phyloP scores from a whole-genome alignment of 805 yeast genomes.

The Lachancea nothofagi region DNA sequence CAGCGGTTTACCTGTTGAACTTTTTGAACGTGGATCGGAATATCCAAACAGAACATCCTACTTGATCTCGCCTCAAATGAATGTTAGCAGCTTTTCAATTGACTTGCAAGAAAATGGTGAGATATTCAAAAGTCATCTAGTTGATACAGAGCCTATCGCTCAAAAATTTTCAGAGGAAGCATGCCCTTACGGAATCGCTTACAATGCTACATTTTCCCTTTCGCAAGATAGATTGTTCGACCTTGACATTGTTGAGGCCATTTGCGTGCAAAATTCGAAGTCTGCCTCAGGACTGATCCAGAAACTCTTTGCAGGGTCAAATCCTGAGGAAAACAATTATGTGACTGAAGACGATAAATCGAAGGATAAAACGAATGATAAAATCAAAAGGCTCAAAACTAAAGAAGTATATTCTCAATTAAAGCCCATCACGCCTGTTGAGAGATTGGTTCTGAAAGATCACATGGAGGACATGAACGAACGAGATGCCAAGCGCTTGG shows the following conservation, averaged over 20 bases:
- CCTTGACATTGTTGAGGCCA: slow-evolving; percentile 40
- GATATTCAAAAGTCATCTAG: slow-evolving; percentile 16
- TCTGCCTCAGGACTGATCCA: slow-evolving; percentile 5
- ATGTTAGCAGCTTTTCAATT: slow-evolving; percentile 30
- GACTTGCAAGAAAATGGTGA: slow-evolving; percentile 29
- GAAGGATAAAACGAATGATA: slow-evolving; percentile 12
- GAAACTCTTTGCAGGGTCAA: slow-evolving; percentile 19
- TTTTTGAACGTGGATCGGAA: slow-evolving; percentile 46
- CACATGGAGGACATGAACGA: slow-evolving; percentile 49
- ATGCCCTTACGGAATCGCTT: slow-evolving; percentile 38
- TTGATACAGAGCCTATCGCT: slow-evolving; percentile 18
- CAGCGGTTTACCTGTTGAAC: slow-evolving; percentile 26
- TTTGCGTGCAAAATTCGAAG: slow-evolving; percentile 35
- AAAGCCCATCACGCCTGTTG: slow-evolving; percentile 42
- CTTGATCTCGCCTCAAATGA: slow-evolving; percentile 32
- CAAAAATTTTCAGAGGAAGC: slow-evolving; percentile 32
- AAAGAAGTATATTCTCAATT: slow-evolving; percentile 12
- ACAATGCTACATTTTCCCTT: slow-evolving; percentile 40
- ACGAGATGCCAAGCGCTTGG: slow-evolving; percentile 50
- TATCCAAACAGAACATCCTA: slow-evolving; percentile 32
- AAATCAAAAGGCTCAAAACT: slow-evolving; percentile 18
- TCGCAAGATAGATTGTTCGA: slow-evolving; percentile 47
- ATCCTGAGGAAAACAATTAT: slow-evolving; percentile 1
- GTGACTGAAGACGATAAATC: slow-evolving; percentile 16
- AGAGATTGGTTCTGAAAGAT: slow-evolving; percentile 41